A percentile compares a stretch with the other conserved stretches of the same genome.
Conservation (phyloP, 139 green algal species). For the Chlorella sp. region DNA sequence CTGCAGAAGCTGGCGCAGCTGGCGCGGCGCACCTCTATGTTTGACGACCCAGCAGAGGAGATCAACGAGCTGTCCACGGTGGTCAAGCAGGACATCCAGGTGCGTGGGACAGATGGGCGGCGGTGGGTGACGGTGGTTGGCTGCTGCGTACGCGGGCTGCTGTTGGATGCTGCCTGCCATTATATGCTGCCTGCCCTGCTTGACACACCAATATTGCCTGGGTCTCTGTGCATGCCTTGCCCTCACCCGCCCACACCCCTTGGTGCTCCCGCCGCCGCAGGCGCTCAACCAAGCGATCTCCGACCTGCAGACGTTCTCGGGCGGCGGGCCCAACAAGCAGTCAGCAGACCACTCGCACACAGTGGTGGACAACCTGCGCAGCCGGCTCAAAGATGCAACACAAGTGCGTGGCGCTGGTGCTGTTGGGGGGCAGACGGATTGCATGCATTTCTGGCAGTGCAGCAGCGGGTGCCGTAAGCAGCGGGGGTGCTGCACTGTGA, state of each 20-base stretch:
- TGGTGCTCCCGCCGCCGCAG: not conserved
- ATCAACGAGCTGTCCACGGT: constrained; percentile 90
- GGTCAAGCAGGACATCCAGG: constrained; percentile 94
- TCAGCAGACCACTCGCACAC: constrained; percentile 86
- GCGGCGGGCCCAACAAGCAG: constrained; percentile 80
- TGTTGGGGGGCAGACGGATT: not conserved
- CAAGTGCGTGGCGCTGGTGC: not conserved
- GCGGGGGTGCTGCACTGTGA: too few relatives aligned
- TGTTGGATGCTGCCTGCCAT: not conserved
- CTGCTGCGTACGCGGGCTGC: not conserved
- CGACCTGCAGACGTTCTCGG: constrained; percentile 55
- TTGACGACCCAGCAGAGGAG: constrained; percentile 95
- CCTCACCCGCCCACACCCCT: not conserved
- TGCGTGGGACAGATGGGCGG: not conserved
- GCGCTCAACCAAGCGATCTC: constrained; percentile 37
- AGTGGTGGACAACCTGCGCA: constrained; percentile 89
- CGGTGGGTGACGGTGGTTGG: not conserved
- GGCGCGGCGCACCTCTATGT: constrained; percentile 96
- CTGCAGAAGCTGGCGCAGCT: constrained; percentile 94
- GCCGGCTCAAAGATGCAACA: constrained; percentile 86
- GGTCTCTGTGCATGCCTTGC: not conserved
- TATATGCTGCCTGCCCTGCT: not conserved
- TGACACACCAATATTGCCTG: too few relatives aligned
- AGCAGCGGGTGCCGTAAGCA: too few relatives aligned
- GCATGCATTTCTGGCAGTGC: not conserved